phyloP scores from a whole-genome alignment of 306 rosid species.

The Cucurbita maxima region DNA sequence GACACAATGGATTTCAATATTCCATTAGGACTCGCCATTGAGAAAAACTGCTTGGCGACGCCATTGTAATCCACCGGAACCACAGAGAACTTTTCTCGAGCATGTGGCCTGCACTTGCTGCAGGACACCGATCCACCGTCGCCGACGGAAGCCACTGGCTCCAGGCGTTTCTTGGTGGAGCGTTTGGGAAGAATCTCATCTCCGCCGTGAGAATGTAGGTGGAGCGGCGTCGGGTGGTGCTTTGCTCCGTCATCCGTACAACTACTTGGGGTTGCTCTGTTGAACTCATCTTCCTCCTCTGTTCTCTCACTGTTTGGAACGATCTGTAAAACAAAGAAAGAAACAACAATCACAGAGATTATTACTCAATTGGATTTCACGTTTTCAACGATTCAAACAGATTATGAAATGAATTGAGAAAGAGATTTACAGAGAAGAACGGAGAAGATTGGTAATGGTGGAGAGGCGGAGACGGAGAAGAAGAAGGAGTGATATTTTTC shows the following conservation, averaged over 20 bases:
- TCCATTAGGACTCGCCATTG: conserved; percentile 55
- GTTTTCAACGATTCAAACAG: neutral
- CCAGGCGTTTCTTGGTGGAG: conserved; percentile 31
- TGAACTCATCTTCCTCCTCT: conserved; percentile 28
- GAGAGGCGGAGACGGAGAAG: conserved; percentile 15
- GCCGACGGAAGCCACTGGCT: conserved; percentile 16
- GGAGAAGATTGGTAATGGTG: conserved; percentile 13
- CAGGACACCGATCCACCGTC: conserved; percentile 38
- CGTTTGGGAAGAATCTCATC: conserved; percentile 9
- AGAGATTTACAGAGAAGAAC: conserved; percentile 28
- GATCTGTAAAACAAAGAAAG: conserved; percentile 34
- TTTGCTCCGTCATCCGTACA: conserved; percentile 16
- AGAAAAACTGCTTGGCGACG: conserved; percentile 26
- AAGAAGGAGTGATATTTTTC: conserved; percentile 21
- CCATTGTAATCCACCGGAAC: conserved; percentile 50
- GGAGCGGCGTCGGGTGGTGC: conserved; percentile 42
- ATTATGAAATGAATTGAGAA: neutral
- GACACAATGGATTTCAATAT: conserved; percentile 59
- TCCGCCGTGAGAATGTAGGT: neutral
- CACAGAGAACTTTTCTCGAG: conserved; percentile 71
- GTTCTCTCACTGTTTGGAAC: conserved; percentile 26
- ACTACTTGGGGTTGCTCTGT: conserved; percentile 19
- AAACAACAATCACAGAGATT: neutral
- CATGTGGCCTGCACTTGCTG: conserved; percentile 78
- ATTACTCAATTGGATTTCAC: neutral